Base-by-base conservation (phyloP, 148 eudicot genomes). In the Mesembryanthemum crystallinum region DNA sequence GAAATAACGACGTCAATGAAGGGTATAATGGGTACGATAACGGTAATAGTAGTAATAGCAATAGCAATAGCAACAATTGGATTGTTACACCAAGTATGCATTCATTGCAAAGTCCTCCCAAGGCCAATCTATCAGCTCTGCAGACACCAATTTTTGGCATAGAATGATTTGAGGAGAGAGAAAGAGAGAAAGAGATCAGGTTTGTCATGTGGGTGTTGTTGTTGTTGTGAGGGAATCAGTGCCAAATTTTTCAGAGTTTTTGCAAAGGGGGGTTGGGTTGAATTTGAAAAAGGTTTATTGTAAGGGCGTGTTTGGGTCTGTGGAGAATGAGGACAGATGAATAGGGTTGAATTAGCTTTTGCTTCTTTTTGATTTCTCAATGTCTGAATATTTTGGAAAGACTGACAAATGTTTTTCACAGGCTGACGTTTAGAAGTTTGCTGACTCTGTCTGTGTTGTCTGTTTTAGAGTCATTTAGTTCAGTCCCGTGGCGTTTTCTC, bases 61-160 rank as follows among this genome's bases (percentile, higher is more conserved):
- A 37, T 61, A 75, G 43, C 37, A 83, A 73, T 8, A 76, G 68
- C 7, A 73, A 32, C 39, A 78, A 81, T 60, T 87, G 89, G 87
- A 80, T 77, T 39, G 80, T 76, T 80, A n/a, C 83, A 43, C 86
- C 85, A 73, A 67, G 74, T 61, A 75, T 81, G 78, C 89, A 83
- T 68, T 67, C 79, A 64, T 71, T 80, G 60, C 79, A 80, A 80
- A 71, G 24, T 64, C 79, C 83, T n/a, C 79, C 83, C 17, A 80
- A 80, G 58, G 73, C 63, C 32, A 76, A 55, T 59, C 68, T 75
- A 42, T 29, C 83, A 76, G 69, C 76, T 58, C 27, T 85, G 51
- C 97, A 88, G 80, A 87, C 88, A 71, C 87, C 94, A 33, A 92
- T 92, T 66, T 90, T 87, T 67, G 94, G 97, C 67, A 83, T 92